These are phyloP conservation scores for Cicer pinnatifidum DNA, from an alignment of 306 rosid genomes.

Conservation along the genomic window DNA sequence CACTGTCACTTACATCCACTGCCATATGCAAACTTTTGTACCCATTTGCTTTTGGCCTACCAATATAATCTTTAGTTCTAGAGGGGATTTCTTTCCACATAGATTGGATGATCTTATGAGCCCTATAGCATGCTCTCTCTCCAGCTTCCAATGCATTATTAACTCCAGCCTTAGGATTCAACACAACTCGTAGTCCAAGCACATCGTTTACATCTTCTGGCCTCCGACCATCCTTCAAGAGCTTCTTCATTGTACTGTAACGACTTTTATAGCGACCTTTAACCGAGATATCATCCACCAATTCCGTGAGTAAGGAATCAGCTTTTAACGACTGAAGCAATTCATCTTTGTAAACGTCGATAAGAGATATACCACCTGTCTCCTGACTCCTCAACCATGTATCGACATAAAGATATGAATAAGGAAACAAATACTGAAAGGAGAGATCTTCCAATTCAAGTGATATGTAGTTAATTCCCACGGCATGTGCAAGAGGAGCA, in stretches of 20 bases:
- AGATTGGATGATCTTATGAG: slow-evolving; percentile 60
- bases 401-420: slow-evolving; percentile 77
- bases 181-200: slow-evolving; percentile 76
- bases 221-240: slow-evolving; percentile 83
- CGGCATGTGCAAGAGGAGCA: slow-evolving; percentile 89
- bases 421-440: slow-evolving; percentile 78
- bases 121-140: slow-evolving; percentile 82
- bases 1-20: slow-evolving; percentile 76
- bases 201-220: slow-evolving; percentile 84
- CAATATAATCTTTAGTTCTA: slow-evolving; percentile 83
- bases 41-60: slow-evolving; percentile 83
- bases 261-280: slow-evolving; percentile 85
- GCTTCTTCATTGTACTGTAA: slow-evolving; percentile 91
- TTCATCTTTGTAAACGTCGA: slow-evolving; percentile 67
- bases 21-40: slow-evolving; percentile 91
- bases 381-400: slow-evolving; percentile 75
- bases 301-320: slow-evolving; percentile 54
- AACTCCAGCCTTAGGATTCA: slow-evolving; percentile 61
- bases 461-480: slow-evolving; percentile 71
- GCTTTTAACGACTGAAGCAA: slow-evolving; percentile 52
- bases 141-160: slow-evolving; percentile 50
- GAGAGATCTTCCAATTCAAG: slow-evolving; percentile 85
- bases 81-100: slow-evolving; percentile 81
- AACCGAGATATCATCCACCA: slow-evolving; percentile 64
- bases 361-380: slow-evolving; percentile 58